phyloP scores from a whole-genome alignment of 2,329 filamentous ascomycete genomes.

The Aspergillus spinulosporus region DNA sequence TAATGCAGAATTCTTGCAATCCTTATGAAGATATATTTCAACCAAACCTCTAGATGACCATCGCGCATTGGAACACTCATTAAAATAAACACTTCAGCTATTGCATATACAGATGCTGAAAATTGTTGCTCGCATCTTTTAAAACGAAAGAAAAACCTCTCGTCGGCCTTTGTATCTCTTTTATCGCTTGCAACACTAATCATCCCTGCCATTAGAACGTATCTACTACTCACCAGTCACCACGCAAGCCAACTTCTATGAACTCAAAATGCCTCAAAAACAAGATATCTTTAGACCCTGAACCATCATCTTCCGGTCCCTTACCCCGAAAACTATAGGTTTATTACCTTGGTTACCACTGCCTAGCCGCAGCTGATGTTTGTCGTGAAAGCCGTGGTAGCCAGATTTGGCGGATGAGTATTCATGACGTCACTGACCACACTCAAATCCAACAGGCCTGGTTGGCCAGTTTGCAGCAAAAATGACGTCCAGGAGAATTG shows the following conservation, averaged over 20 bases:
- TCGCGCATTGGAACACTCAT: no score
- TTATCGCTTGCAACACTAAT: no score
- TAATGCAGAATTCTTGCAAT: no score
- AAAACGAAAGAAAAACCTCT: no score
- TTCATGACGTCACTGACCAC: slow-evolving; percentile 16
- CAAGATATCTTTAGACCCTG: neutral
- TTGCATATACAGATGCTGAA: no score
- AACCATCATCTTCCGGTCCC: neutral
- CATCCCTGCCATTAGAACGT: no score
- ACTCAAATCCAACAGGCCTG: slow-evolving; percentile 1
- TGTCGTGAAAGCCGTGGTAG: neutral
- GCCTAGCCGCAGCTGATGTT: neutral
- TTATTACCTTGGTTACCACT: neutral
- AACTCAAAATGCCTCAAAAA: neutral
- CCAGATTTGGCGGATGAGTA: neutral
- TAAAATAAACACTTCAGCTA: no score
- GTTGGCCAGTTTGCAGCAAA: neutral
- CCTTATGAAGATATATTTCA: no score
- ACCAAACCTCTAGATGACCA: no score
- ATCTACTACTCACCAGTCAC: neutral
- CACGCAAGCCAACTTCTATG: neutral
- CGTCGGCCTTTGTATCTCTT: no score
- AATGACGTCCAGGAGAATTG: slow-evolving; percentile 2
- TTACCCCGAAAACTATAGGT: neutral
- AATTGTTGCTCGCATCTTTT: no score